Base-by-base conservation (phyloP, 495 filamentous ascomycete genomes). In the Xanthoparmelia taractica region DNA sequence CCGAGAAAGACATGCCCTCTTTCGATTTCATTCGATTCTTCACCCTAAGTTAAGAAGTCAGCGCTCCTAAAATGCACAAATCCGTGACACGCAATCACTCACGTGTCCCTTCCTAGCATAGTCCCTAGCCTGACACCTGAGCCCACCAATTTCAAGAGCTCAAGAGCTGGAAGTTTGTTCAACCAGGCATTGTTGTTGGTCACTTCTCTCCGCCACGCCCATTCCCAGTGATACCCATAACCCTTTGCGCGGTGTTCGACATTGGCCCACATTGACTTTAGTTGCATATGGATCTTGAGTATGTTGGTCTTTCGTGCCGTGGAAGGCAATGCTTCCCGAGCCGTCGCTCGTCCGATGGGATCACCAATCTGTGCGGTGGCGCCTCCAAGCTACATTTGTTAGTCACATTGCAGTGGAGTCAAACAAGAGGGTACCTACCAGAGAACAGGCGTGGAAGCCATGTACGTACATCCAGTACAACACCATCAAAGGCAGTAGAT, bases 401-500 rank as follows among this genome's bases (percentile, higher is more conserved):
- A 67, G 50, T 57, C 1, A 67, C 31, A 20, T 34, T 25, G 23
- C 15, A 12, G 25, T 64, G 27, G 20, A 45, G 52, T 17, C 48
- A 62, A 40, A 13, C 12, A 55, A 20, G 18, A 34, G 27, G 37
- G 17, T 25, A 76, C 78, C 72, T 61, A 89, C 79, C 64, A 99
- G 73, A 57, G 86, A 87, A 29, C 88, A 80, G 18, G 89, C 79
- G 37, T 82, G 79, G 66, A 88, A 86, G 18, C 94, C 93, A 75
- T 92, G 83, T 45, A 96, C 77, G 71, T 93, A 95, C 78, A 91
- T 87, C 89, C 94, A 97, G 63, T 91, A 93, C 34, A 97, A 74
- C 1, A 91, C 85, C 94, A 99, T 97, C 48, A 97, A 80, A 12
- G 94, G 93, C 13, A 97, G 75, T 61, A 99, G 84, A 73, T 99